Percentiles rank a stretch among this genome's conserved stretches.
Conservation (phyloP, 73 alveolate genomes). For the Symbiodinium pilosum region DNA sequence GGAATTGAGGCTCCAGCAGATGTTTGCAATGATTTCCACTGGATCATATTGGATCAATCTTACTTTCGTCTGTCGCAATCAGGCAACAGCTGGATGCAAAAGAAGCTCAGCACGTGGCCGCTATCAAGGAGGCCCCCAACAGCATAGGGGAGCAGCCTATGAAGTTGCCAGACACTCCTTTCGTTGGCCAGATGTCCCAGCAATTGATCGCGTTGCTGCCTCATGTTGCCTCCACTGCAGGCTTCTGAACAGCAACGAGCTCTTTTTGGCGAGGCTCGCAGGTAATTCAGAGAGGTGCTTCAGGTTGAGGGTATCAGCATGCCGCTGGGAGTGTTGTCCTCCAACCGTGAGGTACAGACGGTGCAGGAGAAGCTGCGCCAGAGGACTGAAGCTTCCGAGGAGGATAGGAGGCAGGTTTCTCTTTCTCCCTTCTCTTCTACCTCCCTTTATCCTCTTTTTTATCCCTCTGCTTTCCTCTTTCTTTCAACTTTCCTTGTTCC, state of each 20-base stretch:
- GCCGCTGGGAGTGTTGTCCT: background rate
- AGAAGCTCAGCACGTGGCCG: conserved; percentile 8
- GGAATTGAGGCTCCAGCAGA: background rate
- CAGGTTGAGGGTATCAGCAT: too few relatives aligned
- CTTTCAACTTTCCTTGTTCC: background rate
- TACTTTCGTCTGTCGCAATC: too few relatives aligned
- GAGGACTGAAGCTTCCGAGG: background rate
- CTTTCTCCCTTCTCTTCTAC: too few relatives aligned
- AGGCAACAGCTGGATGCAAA: conserved; percentile 16
- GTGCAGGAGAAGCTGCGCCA: conserved; percentile 8
- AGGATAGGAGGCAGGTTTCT: background rate
- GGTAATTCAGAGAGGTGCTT: background rate
- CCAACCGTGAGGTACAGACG: background rate
- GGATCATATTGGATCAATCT: too few relatives aligned
- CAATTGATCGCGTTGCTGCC: too few relatives aligned
- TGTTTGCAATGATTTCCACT: too few relatives aligned
- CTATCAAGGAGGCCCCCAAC: background rate
- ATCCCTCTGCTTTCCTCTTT: too few relatives aligned
- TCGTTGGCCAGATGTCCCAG: too few relatives aligned
- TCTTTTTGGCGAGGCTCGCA: background rate
- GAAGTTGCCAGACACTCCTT: too few relatives aligned
- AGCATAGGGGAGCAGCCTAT: too few relatives aligned
- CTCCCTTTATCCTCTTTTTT: too few relatives aligned
- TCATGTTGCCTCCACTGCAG: background rate
- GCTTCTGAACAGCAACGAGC: background rate